Evolutionary conservation across 345 rosid species (phyloP).

Genomic region (Tarenaya hassleriana): DNA sequence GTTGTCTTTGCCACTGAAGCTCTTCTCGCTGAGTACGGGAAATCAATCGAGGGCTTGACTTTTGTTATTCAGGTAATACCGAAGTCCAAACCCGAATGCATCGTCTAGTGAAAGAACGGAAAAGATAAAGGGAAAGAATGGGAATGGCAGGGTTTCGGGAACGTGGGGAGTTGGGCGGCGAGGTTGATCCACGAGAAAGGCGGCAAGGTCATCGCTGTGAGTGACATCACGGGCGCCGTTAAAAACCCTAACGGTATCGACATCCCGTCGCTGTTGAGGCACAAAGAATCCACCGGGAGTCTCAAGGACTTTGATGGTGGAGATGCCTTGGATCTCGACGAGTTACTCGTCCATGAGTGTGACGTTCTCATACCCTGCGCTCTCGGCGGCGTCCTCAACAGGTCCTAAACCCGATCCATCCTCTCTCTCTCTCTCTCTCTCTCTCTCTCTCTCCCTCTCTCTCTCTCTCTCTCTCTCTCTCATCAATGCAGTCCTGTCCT

Average conservation of each 20-base stretch:
- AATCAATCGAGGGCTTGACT: slow-evolving; percentile 59
- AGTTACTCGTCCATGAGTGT: slow-evolving; percentile 70
- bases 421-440: background rate
- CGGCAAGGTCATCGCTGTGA: slow-evolving; percentile 77
- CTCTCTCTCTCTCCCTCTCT: background rate
- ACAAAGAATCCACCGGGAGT: slow-evolving; percentile 56
- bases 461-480: too few relatives aligned
- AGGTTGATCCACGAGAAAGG: slow-evolving; percentile 65
- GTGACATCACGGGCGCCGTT: slow-evolving; percentile 83
- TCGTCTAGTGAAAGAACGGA: slow-evolving; percentile 14
- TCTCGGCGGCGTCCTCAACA: slow-evolving; percentile 87
- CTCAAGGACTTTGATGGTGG: slow-evolving; percentile 72
- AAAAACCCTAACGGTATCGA: slow-evolving; percentile 75
- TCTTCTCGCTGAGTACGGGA: slow-evolving; percentile 72
- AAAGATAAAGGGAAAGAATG: background rate
- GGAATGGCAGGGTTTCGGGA: slow-evolving; percentile 74
- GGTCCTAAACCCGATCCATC: slow-evolving; percentile 31
- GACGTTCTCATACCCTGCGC: slow-evolving; percentile 92
- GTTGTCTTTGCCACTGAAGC: slow-evolving; percentile 87
- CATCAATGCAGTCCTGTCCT: slow-evolving; percentile 3
- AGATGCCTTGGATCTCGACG: slow-evolving; percentile 47
- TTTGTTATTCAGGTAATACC: slow-evolving; percentile 65
- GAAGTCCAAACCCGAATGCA: background rate
- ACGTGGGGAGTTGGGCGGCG: slow-evolving; percentile 98
- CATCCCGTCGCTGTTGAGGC: slow-evolving; percentile 49